Conservation (phyloP, 805 yeast genomes). For the Wickerhamiella nectarea region DNA sequence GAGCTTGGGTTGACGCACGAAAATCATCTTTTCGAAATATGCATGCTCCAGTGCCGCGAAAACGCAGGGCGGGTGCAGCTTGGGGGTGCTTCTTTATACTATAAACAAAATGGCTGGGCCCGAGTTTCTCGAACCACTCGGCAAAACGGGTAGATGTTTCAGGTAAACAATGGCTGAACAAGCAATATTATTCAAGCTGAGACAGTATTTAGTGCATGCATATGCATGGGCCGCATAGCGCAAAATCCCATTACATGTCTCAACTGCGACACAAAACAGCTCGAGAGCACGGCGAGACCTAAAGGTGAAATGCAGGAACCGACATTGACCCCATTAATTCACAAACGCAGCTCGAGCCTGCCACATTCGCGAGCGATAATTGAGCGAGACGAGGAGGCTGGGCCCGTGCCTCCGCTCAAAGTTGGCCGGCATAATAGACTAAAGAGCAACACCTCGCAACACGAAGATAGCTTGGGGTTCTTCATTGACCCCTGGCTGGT, state of each 20-base stretch:
- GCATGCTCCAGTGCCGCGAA: too few relatives aligned
- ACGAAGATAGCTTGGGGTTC: neutral
- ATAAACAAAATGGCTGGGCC: too few relatives aligned
- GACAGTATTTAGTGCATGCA: constrained; percentile 1
- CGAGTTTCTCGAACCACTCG: too few relatives aligned
- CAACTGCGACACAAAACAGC: constrained; percentile 3
- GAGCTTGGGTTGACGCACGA: too few relatives aligned
- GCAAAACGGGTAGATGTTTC: too few relatives aligned
- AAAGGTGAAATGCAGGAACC: neutral
- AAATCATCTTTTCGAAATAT: too few relatives aligned
- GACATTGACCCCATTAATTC: neutral
- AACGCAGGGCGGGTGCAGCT: too few relatives aligned
- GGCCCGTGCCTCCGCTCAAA: constrained; percentile 10
- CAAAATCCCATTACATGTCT: constrained; percentile 1
- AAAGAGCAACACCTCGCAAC: neutral
- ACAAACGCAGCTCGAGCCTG: constrained; percentile 14
- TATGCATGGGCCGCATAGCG: neutral
- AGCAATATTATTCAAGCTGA: neutral
- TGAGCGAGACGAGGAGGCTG: neutral
- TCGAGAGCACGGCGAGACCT: neutral
- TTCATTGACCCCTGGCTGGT: neutral
- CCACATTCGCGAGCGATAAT: neutral
- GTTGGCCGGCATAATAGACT: neutral
- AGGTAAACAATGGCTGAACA: neutral
- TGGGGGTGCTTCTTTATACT: too few relatives aligned